Evolutionary conservation across 2,329 filamentous ascomycete genomes (phyloP).

Genomic region (Akanthomyces lecanii): DNA sequence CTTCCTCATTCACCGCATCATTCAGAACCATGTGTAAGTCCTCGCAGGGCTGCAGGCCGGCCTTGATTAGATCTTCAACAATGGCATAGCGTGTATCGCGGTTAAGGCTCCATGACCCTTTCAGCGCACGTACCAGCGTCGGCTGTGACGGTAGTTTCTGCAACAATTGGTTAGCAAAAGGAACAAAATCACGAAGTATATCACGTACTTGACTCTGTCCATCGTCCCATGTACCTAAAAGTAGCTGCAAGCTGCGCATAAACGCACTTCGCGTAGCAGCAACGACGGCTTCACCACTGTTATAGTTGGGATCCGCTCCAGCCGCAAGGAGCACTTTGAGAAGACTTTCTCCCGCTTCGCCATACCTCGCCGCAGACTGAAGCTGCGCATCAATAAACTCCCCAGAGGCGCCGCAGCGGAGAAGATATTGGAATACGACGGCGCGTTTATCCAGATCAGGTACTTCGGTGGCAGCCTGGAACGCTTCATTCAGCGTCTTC

Average conservation of each 20-base stretch:
- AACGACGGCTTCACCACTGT: conserved; percentile 51
- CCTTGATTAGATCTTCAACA: conserved; percentile 47
- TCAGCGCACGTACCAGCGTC: conserved; percentile 48
- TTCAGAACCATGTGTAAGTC: conserved; percentile 48
- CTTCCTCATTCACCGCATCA: conserved; percentile 50
- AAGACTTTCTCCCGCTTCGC: conserved; percentile 44
- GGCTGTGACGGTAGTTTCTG: conserved; percentile 44
- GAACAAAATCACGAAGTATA: conserved; percentile 7
- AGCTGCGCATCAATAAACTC: conserved; percentile 51
- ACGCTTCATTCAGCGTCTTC: conserved; percentile 45
- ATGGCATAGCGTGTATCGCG: conserved; percentile 45
- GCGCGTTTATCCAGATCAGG: conserved; percentile 46
- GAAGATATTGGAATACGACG: conserved; percentile 46
- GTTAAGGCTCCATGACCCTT: conserved; percentile 49
- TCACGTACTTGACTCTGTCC: conserved; percentile 38
- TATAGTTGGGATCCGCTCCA: conserved; percentile 53
- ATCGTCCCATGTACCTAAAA: conserved; percentile 44
- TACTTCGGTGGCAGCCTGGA: conserved; percentile 52
- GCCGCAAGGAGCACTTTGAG: conserved; percentile 47
- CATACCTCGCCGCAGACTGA: conserved; percentile 48
- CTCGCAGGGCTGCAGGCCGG: conserved; percentile 44
- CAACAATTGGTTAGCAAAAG: conserved; percentile 13
- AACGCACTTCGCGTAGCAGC: conserved; percentile 50
- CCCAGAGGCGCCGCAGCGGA: conserved; percentile 46
- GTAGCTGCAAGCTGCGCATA: conserved; percentile 45